A percentile compares a stretch with the other conserved stretches of the same genome.
phyloP scores from a whole-genome alignment of 2,329 filamentous ascomycete genomes.

The Cordyceps cicadae region DNA sequence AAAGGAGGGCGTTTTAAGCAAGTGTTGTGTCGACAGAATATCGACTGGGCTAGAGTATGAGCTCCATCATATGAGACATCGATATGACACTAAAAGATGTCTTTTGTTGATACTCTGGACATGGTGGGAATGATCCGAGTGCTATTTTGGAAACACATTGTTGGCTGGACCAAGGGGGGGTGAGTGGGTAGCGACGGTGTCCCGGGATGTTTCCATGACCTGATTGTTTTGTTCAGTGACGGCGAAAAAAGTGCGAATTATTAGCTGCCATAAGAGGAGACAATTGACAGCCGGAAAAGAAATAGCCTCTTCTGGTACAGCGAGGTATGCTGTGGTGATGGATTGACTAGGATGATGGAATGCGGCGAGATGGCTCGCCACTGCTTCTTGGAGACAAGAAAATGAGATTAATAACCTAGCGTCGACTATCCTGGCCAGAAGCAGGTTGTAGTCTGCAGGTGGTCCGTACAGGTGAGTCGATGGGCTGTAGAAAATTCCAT shows the following conservation, averaged over 20 bases:
- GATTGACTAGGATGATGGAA: constrained; percentile 17
- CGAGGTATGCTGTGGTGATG: constrained; percentile 5
- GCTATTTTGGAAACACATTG: neutral
- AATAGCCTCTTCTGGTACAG: neutral
- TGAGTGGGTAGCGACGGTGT: neutral
- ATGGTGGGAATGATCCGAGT: neutral
- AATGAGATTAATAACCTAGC: neutral
- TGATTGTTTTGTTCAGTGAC: neutral
- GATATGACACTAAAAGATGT: neutral
- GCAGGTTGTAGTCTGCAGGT: too few species aligned
- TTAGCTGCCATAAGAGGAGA: neutral
- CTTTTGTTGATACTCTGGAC: neutral
- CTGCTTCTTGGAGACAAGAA: constrained; percentile 6
- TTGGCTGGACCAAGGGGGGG: neutral
- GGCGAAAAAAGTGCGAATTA: neutral
- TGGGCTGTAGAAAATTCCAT: constrained; percentile 8
- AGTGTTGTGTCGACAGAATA: neutral
- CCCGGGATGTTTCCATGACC: neutral
- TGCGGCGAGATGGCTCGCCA: constrained; percentile 18
- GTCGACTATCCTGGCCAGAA: neutral
- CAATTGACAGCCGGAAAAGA: neutral
- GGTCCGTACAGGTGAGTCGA: neutral
- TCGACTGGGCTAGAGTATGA: neutral
- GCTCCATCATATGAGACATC: neutral
- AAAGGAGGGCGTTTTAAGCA: too few species aligned